Evolutionary conservation across 2,329 filamentous ascomycete genomes (phyloP), one percentile per base, ranked within the genome.

Genomic region (Chaetomium sp.): DNA sequence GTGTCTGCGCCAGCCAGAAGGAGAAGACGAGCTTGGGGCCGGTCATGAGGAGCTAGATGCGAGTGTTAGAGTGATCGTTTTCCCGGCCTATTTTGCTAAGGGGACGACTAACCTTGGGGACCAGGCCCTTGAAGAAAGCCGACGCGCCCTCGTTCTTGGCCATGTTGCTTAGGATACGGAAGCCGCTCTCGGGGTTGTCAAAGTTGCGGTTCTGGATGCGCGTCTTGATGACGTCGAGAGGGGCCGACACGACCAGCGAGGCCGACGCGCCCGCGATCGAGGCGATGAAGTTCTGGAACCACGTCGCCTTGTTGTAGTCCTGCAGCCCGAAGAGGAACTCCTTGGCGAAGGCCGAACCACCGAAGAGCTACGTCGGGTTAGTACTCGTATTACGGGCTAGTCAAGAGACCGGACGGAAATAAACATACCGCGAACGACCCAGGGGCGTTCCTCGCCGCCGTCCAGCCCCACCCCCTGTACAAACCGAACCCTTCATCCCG

Each of bases 121-220:
- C 90, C 70, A 99, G 81, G 51, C 95, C 95, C 87, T 99, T 99
- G 87, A 99, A 99, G 86, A 99, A 98, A 74, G 90, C 89, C 19
- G 84, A 82, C 65, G 90, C 76, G 25, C 94, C 95, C 80, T 99
- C 95, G 72, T 97, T 87, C 82, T 89, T 91, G 70, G 91, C 86
- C 95, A 99, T 99, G 78, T 93, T 96, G 69, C 87, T 85, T 68
- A 99, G 81, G 73, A 99, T 98, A 74, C 87, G 87, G 85, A 97
- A 92, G 51, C 95, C 95, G 72, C 90, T 90, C 82, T 98, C 93
- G 66, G 94, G 94, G 83, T 97, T 95, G 70, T 99, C 95, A 74
- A 99, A 99, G 84, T 99, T 98, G 75, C 91, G 88, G 85, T 98
- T 98, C 82, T 98, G 94, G 73, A 98, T 97, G 74, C 94, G 88